These are phyloP conservation scores for Fusarium hostae DNA, from an alignment of 2,329 filamentous ascomycete species.

Conservation along the genomic window DNA sequence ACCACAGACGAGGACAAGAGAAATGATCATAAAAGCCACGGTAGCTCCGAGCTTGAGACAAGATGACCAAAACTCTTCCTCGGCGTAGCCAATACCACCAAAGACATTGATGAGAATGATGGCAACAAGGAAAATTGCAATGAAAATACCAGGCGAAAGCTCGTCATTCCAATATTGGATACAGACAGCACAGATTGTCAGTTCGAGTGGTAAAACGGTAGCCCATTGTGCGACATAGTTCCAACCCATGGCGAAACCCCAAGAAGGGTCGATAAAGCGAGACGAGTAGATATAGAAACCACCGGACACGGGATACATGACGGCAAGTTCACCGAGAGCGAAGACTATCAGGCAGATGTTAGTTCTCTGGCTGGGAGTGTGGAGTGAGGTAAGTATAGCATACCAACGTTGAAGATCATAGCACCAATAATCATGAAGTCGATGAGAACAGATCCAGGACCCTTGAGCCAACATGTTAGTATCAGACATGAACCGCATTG, in stretches of 20 bases:
- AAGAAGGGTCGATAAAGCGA: slow-evolving; percentile 71
- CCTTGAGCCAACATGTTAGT: slow-evolving; percentile 26
- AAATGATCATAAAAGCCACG: slow-evolving; percentile 70
- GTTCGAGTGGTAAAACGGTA: slow-evolving; percentile 61
- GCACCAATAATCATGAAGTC: slow-evolving; percentile 67
- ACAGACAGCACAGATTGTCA: slow-evolving; percentile 63
- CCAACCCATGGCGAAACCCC: slow-evolving; percentile 65
- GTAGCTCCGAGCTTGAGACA: slow-evolving; percentile 67
- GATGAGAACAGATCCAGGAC: slow-evolving; percentile 58
- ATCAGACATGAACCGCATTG: neutral
- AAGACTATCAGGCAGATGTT: slow-evolving; percentile 53
- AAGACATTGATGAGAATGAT: slow-evolving; percentile 66
- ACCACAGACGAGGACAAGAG: slow-evolving; percentile 66
- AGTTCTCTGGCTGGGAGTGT: neutral
- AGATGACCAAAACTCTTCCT: slow-evolving; percentile 67
- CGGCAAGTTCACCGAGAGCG: slow-evolving; percentile 70
- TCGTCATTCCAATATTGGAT: slow-evolving; percentile 63
- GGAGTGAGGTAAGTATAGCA: neutral
- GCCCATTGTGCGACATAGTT: slow-evolving; percentile 61
- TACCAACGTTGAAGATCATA: slow-evolving; percentile 68
- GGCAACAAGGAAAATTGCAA: slow-evolving; percentile 62
- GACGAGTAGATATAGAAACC: slow-evolving; percentile 72
- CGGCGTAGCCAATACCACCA: slow-evolving; percentile 63
- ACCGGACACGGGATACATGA: slow-evolving; percentile 71
- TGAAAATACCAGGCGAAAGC: slow-evolving; percentile 63